Evolutionary conservation across 371 early-diverging fungal species (phyloP).

Genomic region (Phascolomyces articulosus): DNA sequence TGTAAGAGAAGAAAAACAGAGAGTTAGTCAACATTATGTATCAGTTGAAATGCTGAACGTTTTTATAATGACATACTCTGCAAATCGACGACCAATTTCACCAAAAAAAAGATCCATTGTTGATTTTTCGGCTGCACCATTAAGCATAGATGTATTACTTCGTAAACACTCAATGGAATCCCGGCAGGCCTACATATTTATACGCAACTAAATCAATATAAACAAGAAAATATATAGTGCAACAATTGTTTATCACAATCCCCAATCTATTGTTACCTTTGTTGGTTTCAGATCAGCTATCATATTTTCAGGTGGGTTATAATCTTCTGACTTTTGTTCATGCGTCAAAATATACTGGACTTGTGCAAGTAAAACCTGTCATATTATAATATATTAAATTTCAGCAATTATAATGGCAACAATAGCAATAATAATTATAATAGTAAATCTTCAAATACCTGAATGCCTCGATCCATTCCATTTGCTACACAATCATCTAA

Average conservation of each 20-base stretch:
- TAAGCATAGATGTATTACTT: conserved; percentile 73
- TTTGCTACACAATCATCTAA: conserved; percentile 85
- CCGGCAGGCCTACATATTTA: conserved; percentile 61
- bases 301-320: conserved; percentile 60
- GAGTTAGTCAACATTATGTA: too few relatives aligned
- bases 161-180: conserved; percentile 81
- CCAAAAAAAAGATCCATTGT: conserved; percentile 90
- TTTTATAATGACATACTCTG: conserved; percentile 82
- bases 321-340: conserved; percentile 70
- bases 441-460: conserved; percentile 32
- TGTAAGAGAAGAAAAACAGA: too few relatives aligned
- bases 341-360: conserved; percentile 71
- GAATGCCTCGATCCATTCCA: conserved; percentile 87
- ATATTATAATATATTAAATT: background rate
- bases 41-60: too few relatives aligned
- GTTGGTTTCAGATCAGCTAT: conserved; percentile 69
- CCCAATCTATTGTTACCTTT: conserved; percentile 46
- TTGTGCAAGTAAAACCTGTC: conserved; percentile 70
- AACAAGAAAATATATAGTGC: too few relatives aligned
- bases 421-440: too few relatives aligned
- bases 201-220: too few relatives aligned
- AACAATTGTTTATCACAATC: too few relatives aligned
- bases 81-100: conserved; percentile 87
- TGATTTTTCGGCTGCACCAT: conserved; percentile 79
- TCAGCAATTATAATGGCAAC: too few relatives aligned